Conservation (phyloP, 2,329 filamentous ascomycete genomes). For the Parascedosporium putredinis region DNA sequence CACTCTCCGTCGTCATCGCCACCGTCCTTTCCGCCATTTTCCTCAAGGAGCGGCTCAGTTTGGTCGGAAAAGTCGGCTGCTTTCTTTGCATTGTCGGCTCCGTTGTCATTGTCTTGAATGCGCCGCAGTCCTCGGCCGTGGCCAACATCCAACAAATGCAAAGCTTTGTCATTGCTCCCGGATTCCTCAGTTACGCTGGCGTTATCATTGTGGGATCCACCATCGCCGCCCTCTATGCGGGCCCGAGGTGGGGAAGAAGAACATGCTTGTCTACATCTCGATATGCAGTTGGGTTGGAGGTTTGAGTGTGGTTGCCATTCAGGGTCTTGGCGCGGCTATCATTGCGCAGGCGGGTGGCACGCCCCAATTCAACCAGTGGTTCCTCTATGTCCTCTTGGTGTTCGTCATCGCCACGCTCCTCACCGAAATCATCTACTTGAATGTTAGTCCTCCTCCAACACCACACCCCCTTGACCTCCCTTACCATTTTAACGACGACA, state of each 20-base stretch:
- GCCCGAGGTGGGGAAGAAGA: constrained; percentile 84
- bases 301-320: constrained; percentile 87
- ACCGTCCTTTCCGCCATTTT: constrained; percentile 89
- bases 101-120: constrained; percentile 89
- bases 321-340: constrained; percentile 85
- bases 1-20: constrained; percentile 83
- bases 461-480: no score
- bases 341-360: constrained; percentile 74
- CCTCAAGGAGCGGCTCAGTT: constrained; percentile 86
- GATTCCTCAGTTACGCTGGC: constrained; percentile 76
- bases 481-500: no score
- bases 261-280: constrained; percentile 93
- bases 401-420: constrained; percentile 84
- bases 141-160: constrained; percentile 88
- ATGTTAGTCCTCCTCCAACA: constrained; percentile 53
- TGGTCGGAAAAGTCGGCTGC: constrained; percentile 92
- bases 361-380: constrained; percentile 95
- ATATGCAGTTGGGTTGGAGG: constrained; percentile 94
- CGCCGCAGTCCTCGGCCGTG: constrained; percentile 75
- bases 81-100: constrained; percentile 92
- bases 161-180: constrained; percentile 71
- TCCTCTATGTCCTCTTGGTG: constrained; percentile 80
- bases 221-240: constrained; percentile 69
- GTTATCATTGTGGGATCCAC: constrained; percentile 65
- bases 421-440: constrained; percentile 91